phyloP scores from a whole-genome alignment of 2,329 filamentous ascomycete genomes.

The Claviceps humidiphila region DNA sequence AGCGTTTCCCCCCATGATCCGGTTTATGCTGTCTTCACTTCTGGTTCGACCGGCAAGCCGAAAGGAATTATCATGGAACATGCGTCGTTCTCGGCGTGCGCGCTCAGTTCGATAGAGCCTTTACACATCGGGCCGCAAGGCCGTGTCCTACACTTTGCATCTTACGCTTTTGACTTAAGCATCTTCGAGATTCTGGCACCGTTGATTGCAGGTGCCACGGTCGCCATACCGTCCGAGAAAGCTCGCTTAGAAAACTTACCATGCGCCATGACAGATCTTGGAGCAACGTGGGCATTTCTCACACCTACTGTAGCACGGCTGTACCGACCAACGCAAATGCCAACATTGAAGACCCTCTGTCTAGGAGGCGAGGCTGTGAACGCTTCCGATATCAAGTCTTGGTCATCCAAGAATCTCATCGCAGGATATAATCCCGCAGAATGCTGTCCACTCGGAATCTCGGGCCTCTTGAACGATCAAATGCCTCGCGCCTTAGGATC shows the following conservation, averaged over 20 bases:
- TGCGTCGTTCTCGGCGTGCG: slow-evolving; percentile 2
- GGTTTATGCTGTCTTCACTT: slow-evolving; percentile 34
- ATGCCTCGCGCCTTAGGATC: not conserved
- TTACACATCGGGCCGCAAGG: not conserved
- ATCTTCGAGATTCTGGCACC: slow-evolving; percentile 6
- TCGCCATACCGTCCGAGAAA: slow-evolving; percentile 10
- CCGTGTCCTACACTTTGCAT: slow-evolving; percentile 6
- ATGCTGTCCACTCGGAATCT: slow-evolving; percentile 2
- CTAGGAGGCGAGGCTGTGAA: slow-evolving; percentile 13
- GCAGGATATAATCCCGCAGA: slow-evolving; percentile 28
- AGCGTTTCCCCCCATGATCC: not conserved
- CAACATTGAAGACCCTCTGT: slow-evolving; percentile 8
- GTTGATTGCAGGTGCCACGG: slow-evolving; percentile 6
- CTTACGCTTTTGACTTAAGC: slow-evolving; percentile 10
- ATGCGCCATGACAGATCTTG: slow-evolving; percentile 5
- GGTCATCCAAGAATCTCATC: slow-evolving; percentile 14
- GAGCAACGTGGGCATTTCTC: slow-evolving; percentile 4
- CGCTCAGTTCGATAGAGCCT: not conserved
- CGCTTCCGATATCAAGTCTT: slow-evolving; percentile 17
- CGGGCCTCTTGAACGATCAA: slow-evolving; percentile 11
- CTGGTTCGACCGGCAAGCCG: slow-evolving; percentile 37
- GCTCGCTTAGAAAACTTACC: slow-evolving; percentile 6
- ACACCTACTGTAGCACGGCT: slow-evolving; percentile 5
- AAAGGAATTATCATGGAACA: slow-evolving; percentile 20
- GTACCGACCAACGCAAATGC: slow-evolving; percentile 1